These are phyloP conservation scores for Cydonia oblonga DNA, from an alignment of 331 rosid genomes.

Conservation along the genomic window DNA sequence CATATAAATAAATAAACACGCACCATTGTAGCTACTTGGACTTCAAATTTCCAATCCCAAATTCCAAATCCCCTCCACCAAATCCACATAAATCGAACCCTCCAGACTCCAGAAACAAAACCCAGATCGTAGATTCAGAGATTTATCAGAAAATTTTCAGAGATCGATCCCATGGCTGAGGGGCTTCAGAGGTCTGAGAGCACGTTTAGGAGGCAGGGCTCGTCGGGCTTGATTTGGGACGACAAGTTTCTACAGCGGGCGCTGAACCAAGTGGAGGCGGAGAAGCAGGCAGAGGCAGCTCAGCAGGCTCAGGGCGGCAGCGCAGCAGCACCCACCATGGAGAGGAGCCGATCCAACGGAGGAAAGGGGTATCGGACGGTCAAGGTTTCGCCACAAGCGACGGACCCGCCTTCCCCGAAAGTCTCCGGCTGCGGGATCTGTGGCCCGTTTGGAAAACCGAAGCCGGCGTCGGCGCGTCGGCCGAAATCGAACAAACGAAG, in stretches of 20 bases:
- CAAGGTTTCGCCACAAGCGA: conserved; percentile 24
- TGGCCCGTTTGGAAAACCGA: conserved; percentile 32
- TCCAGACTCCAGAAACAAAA: not conserved
- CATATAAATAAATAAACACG: not conserved
- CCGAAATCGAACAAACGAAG: conserved; percentile 35
- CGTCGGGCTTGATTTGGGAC: conserved; percentile 69
- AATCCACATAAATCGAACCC: not conserved
- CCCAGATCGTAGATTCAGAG: not conserved
- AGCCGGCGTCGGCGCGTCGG: conserved; percentile 7
- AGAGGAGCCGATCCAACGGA: conserved; percentile 25
- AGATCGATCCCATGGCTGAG: conserved; percentile 25
- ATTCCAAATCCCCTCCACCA: not conserved
- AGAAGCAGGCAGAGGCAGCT: too few species aligned
- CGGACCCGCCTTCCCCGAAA: conserved; percentile 77
- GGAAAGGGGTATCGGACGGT: conserved; percentile 27
- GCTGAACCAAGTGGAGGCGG: too few species aligned
- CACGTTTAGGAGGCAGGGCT: conserved; percentile 76
- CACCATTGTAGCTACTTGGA: not conserved
- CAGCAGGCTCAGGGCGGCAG: too few species aligned
- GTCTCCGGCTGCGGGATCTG: conserved; percentile 45
- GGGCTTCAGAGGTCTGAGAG: conserved; percentile 53
- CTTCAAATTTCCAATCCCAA: not conserved
- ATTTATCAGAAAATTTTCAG: not conserved
- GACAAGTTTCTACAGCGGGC: conserved; percentile 37
- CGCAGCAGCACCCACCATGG: not conserved